phyloP scores from a whole-genome alignment of 306 rosid species.

The Lithocarpus polystachyus region DNA sequence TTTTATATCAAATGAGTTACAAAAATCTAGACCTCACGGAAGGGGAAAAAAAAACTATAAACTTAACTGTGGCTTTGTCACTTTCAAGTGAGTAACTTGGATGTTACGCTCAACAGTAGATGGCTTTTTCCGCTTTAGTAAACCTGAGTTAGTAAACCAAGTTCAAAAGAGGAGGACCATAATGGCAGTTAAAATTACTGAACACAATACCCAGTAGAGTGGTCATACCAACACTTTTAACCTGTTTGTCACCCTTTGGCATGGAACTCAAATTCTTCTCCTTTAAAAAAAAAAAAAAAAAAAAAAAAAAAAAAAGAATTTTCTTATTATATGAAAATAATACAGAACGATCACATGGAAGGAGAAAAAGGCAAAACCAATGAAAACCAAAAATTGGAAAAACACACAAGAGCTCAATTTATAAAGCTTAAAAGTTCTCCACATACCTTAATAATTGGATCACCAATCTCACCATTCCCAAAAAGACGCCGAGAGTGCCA shows the following conservation, averaged over 20 bases:
- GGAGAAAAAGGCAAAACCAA: background rate
- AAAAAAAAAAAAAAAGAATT: background rate
- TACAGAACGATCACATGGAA: background rate
- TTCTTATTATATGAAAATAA: conserved; percentile 16
- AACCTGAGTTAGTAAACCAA: conserved; percentile 45
- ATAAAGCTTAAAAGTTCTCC: background rate
- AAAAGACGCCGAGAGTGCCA: conserved; percentile 97
- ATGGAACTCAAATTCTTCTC: conserved; percentile 64
- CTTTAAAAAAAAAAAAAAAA: conserved; percentile 30
- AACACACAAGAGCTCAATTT: background rate
- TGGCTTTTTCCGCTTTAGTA: conserved; percentile 80
- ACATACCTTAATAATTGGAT: conserved; percentile 84
- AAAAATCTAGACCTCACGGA: background rate
- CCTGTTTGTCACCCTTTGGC: conserved; percentile 96
- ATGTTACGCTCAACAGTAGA: conserved; percentile 60
- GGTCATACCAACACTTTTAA: conserved; percentile 75
- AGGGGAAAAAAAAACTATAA: background rate
- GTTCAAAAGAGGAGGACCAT: conserved; percentile 4
- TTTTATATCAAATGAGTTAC: background rate
- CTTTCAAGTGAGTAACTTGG: conserved; percentile 74
- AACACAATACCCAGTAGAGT: conserved; percentile 16
- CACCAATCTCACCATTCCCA: conserved; percentile 93
- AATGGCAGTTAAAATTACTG: background rate
- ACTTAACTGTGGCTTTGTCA: conserved; percentile 83
- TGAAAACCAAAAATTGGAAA: background rate